phyloP scores from a whole-genome alignment of 371 early-diverging fungal species.

The Batkoa obscura region DNA sequence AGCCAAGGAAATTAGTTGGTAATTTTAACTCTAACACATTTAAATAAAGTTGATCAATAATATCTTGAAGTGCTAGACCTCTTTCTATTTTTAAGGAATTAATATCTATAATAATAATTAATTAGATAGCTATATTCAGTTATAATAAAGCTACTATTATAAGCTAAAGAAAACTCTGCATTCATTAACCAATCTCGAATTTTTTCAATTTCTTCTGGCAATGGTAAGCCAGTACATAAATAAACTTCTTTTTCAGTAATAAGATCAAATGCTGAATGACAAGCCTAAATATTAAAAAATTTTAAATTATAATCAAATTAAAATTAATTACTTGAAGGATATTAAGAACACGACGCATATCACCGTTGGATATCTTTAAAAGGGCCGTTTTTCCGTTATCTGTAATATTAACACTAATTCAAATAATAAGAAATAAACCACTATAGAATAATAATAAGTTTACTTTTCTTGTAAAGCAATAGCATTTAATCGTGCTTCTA shows the following conservation, averaged over 20 bases:
- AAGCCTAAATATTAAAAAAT: conserved; percentile 16
- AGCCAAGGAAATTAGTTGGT: too few relatives aligned
- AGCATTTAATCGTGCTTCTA: conserved; percentile 46
- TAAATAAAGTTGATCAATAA: too few relatives aligned
- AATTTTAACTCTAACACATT: too few relatives aligned
- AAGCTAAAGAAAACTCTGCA: conserved; percentile 53
- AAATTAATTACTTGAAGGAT: conserved; percentile 45
- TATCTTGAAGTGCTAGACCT: too few relatives aligned
- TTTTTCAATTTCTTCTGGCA: conserved; percentile 64
- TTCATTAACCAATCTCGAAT: conserved; percentile 62
- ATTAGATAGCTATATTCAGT: too few relatives aligned
- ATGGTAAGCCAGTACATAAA: conserved; percentile 77
- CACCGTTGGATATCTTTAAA: conserved; percentile 65
- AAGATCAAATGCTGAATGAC: conserved; percentile 62
- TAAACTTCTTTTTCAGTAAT: conserved; percentile 68
- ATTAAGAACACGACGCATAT: conserved; percentile 94
- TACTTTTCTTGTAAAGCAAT: conserved; percentile 57
- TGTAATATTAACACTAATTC: conserved; percentile 50
- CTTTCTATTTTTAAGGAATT: too few relatives aligned
- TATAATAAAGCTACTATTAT: conserved; percentile 27
- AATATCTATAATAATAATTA: too few relatives aligned
- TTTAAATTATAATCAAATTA: background rate
- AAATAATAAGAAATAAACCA: background rate
- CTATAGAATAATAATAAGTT: background rate
- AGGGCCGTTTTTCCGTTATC: conserved; percentile 65